Conservation (phyloP, 2,329 filamentous ascomycete genomes). For the Aureobasidium lini region DNA sequence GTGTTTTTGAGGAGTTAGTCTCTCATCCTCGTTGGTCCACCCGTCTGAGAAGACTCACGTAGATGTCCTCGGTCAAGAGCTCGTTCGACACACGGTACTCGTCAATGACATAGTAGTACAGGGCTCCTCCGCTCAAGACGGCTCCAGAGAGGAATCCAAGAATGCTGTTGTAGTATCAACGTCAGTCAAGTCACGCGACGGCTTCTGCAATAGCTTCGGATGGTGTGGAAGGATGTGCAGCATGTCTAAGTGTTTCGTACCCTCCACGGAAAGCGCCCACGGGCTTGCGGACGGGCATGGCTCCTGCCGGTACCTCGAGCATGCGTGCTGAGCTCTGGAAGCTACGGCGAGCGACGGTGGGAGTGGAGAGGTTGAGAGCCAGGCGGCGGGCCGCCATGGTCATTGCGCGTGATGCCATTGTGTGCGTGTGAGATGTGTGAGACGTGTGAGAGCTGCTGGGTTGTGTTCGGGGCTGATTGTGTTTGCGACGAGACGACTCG, state of each 20-base stretch:
- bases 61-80: slow-evolving; percentile 89
- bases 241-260: slow-evolving; percentile 40
- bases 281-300: slow-evolving; percentile 53
- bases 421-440: background rate
- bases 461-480: background rate
- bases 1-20: background rate
- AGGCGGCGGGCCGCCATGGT: slow-evolving; percentile 1
- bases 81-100: slow-evolving; percentile 94
- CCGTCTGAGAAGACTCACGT: slow-evolving; percentile 47
- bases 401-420: slow-evolving; percentile 9
- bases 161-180: slow-evolving; percentile 48
- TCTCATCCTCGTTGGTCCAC: background rate
- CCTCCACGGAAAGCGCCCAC: slow-evolving; percentile 65
- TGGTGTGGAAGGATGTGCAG: background rate
- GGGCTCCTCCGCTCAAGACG: slow-evolving; percentile 66
- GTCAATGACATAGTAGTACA: slow-evolving; percentile 88
- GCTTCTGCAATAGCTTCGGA: background rate
- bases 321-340: slow-evolving; percentile 33
- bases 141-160: slow-evolving; percentile 88
- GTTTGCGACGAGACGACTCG: background rate
- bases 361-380: background rate
- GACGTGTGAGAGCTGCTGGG: background rate
- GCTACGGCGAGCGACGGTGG: slow-evolving; percentile 22
- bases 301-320: slow-evolving; percentile 19
- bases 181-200: slow-evolving; percentile 8